Evolutionary conservation across 2,329 filamentous ascomycete genomes (phyloP), one percentile per base, ranked within the genome.

Genomic region (Penicillium brasilianum): DNA sequence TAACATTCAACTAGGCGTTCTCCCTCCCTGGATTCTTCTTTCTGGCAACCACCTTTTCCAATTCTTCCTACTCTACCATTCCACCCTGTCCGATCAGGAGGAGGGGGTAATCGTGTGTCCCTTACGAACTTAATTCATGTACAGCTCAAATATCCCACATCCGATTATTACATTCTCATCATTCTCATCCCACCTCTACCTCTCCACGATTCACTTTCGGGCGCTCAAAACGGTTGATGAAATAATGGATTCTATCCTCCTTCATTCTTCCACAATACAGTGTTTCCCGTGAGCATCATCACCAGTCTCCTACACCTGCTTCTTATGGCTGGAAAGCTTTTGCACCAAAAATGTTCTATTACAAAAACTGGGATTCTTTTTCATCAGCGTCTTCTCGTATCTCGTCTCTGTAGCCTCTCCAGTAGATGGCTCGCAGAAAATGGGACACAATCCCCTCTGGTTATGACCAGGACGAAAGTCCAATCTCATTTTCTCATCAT

Each of bases 1-100:
- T 66, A 66, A 69, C 71, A 72, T 75, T 68, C 69, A 28, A 67
- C 66, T 69, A 72, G 74, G 66, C 69, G 61, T 73, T 66, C 66
- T 65, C 60, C 69, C 64, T 66, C 50, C 62, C 44, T 66, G 66
- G 63, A 66, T 68, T 62, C 64, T 57, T 64, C 64, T 22, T 55
- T 68, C 63, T 63, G 61, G 57, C 60, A 39, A 25, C 59, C 62
- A 64, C 57, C 60, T 30, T 43, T 49, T 32, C 30, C n/a, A 20
- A 28, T 3, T 32, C 32, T 3, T 32, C 32, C 18, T 46, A 32
- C 50, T n/a, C 34, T 13, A 53, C 13, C 50, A 25, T 32, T 43
- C 53, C 53, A 36, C 18, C 30, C 53, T 48, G 14, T 22, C 20
- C n/a, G 22, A 43, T 61, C 55, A 64, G 66, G 59, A 4, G 53